Base-by-base conservation (phyloP, 2,329 filamentous ascomycete genomes). In the Trichoderma brevicompactum region DNA sequence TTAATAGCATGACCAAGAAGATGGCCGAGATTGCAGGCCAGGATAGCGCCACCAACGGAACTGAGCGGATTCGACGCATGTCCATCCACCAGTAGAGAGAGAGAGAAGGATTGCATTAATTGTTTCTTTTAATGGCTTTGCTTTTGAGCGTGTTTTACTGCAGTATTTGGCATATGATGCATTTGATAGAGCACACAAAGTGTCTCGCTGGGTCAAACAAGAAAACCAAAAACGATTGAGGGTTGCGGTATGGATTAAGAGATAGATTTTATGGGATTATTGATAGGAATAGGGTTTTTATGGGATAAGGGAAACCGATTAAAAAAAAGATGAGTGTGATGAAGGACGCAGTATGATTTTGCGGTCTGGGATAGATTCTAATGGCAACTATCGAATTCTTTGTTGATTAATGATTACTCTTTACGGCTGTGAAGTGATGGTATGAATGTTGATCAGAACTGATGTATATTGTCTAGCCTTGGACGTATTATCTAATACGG, bases 1-100 rank as follows among this genome's bases (percentile, higher is more conserved):
- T 49, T 9, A 50, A 70, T 68, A 89, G 87, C 74, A 89, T 90
- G 87, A 87, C 87, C 23, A 87, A 85, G 79, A 82, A 85, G 70
- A 85, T 87, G 81, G 79, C 83, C n/a, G 78, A 81, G 68, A 79
- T 85, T 19, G 68, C 68, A 12, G 70, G 70, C 36, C 66, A 65
- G 60, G 49, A 28, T 28, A 28, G 23, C 23, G 23, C 2, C 5
- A 5, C 46, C 2, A 66, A 70, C 56, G 72, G 73, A 2, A 68
- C 72, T 2, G 73, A 75, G 66, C 70, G 70, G 62, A 66, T 74
- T 15, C 69, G 73, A 60, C 69, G 72, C 19, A 67, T 71, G 65
- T 74, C 73, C 50, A 64, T 74, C 49, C 70, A 68, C 60, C 53
- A 64, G 13, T 61, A 64, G 28, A 56, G 32, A n/a, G 28, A 15